Base-by-base conservation (phyloP, 495 filamentous ascomycete species). In the Neurospora cerealis region DNA sequence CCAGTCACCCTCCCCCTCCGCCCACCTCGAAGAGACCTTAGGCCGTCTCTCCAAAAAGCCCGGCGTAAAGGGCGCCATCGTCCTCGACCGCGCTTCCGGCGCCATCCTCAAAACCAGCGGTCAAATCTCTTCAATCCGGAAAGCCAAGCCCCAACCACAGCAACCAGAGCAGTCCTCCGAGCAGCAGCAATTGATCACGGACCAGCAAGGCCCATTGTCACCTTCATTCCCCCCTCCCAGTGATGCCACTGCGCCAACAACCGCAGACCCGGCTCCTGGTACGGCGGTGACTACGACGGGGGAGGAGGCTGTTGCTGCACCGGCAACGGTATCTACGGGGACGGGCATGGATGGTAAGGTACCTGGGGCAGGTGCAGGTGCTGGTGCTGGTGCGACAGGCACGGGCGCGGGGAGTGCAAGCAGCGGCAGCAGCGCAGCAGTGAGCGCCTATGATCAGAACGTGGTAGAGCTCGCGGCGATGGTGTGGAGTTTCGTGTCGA, bases 31-130 rank as follows among this genome's bases (percentile, higher is more conserved):
- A 38, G 83, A 91, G 77, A 83, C 86, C 0, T 80, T 92, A 73
- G 84, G 85, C 41, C 85, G 90, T 11, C 85, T 93, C 5, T 86
- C 88, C 70, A 88, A 88, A 77, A 91, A 91, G 70, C 83, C 89
- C 7, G 90, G 90, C 48, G 90, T 93, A 38, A 88, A 88, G 76
- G 89, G 87, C 71, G 89, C 89, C 38, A 83, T 92, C 7, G 86
- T 89, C 44, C 78, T 93, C 9, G 88, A 91, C 74, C 87, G 88
- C 24, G 78, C 83, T 2, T 85, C 85, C 24, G 90, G 89, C n/a
- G 81, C 88, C 15, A 89, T 93, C 71, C 79, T 92, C 70, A 88
- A 88, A 77, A 88, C 87, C 5, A 87, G 85, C 71, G 89, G 90
- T 70, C 83, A 90, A 71, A 77, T 88, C 32, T 83, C 85, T 8